A percentile compares a stretch with the other conserved stretches of the same genome.
These are phyloP conservation scores for Pseudoturritis turrita DNA, from an alignment of 345 rosid genomes.

Conservation along the genomic window DNA sequence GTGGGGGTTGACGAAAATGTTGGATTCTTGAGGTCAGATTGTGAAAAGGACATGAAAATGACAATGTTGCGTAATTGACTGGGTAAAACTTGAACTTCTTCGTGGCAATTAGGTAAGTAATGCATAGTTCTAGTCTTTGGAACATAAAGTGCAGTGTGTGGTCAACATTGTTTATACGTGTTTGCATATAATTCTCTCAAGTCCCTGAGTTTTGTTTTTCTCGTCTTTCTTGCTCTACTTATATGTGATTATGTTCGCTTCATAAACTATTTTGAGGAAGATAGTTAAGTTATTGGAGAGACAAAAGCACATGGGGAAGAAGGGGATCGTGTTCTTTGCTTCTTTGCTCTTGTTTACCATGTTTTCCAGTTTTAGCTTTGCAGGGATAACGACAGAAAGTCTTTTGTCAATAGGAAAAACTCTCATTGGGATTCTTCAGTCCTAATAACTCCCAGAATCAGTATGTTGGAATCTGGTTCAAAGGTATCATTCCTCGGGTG, in stretches of 20 bases:
- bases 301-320: not conserved
- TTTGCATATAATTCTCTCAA: not conserved
- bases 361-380: not conserved
- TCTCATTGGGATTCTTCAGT: slow-evolving; percentile 36
- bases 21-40: not conserved
- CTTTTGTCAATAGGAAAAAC: not conserved
- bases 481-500: not conserved
- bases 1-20: not conserved
- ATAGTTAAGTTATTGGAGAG: not conserved
- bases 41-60: not conserved
- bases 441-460: not conserved
- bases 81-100: not conserved
- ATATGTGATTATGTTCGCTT: not conserved
- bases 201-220: not conserved
- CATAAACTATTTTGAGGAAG: not conserved
- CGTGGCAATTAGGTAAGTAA: not conserved
- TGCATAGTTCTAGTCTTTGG: not conserved
- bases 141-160: too few species aligned
- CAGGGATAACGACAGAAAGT: not conserved
- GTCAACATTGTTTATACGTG: not conserved
- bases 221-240: not conserved
- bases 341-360: not conserved
- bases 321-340: not conserved
- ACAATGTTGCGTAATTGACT: not conserved
- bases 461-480: slow-evolving; percentile 43